Base-by-base conservation (phyloP, 306 rosid species). In the Cucumis melo region DNA sequence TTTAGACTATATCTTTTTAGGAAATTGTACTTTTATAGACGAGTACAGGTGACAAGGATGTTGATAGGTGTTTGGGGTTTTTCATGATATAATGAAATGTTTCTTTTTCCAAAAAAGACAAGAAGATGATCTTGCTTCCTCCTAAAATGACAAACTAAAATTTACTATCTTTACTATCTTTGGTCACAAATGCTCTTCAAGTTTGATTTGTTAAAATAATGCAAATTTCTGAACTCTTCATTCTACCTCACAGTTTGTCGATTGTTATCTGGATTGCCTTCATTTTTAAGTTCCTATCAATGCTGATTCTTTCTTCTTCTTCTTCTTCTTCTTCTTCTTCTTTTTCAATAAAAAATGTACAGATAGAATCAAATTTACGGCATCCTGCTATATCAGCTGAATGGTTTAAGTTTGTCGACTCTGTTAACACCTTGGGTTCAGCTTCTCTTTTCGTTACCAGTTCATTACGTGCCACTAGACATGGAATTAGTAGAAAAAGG, bases 371-470 rank as follows among this genome's bases (percentile, higher is more conserved):
- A 83, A 94, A 92, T 87, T 79, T 92, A 82, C 87, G 77, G 67
- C 92, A 14, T 79, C 87, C 13, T 81, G 89, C 97, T 34, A 76
- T 94, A 72, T 89, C 93, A 38, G 65, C 88, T 7, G 99, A 94
- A 75, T 94, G 99, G 99, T 88, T 83, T 61, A 94, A 88, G 83
- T 89, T 87, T 77, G 90, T 88, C 70, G 99, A 94, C 82, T 89
- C 96, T 87, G 87, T 76, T 78, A 80, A 39, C 63, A 90, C 96
- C 16, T 58, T 92, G 93, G 99, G 99, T 83, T 94, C 99, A 36
- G 88, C 97, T 76, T 82, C 88, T 51, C 97, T 90, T 88, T 55
- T 90, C 76, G 87, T 89, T 75, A 85, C 79, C 75, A 83, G 81
- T 80, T 83, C 92, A 51, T 81, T 81, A 77, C 96, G 93, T 61